Percentiles rank a stretch among this genome's conserved stretches.
phyloP scores from a whole-genome alignment of 2,329 filamentous ascomycete genomes.

The Lachnellula arida region DNA sequence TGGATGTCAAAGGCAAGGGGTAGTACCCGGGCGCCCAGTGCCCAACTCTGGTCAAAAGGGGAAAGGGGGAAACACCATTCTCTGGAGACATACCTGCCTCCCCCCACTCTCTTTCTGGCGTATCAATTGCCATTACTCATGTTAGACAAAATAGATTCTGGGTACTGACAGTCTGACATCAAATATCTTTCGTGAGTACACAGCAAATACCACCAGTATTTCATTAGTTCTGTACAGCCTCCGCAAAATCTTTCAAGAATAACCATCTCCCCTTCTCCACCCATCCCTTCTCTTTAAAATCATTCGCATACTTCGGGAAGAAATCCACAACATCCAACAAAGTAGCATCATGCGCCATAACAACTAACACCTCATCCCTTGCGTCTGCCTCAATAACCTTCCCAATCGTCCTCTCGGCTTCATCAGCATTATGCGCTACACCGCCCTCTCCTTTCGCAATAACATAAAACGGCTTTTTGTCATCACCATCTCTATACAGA shows the following conservation, averaged over 20 bases:
- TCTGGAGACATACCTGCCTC: no score
- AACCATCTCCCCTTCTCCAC: slow-evolving; percentile 42
- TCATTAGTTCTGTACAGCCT: slow-evolving; percentile 31
- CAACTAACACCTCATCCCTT: slow-evolving; percentile 39
- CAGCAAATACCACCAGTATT: no score
- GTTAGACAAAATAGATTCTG: no score
- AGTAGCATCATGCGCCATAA: slow-evolving; percentile 44
- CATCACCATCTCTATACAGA: slow-evolving; percentile 33
- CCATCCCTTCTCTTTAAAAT: slow-evolving; percentile 43
- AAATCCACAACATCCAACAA: slow-evolving; percentile 42
- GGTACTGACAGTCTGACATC: no score
- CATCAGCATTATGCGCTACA: slow-evolving; percentile 27
- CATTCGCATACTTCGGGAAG: slow-evolving; percentile 45
- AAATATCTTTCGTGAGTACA: no score
- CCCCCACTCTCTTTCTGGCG: no score
- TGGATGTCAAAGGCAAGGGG: no score
- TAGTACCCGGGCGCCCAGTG: no score
- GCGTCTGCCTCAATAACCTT: slow-evolving; percentile 45
- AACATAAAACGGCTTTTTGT: slow-evolving; percentile 31
- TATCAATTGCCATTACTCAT: no score
- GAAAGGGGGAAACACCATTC: no score
- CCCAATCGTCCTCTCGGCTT: slow-evolving; percentile 37
- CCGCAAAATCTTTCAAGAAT: slow-evolving; percentile 47
- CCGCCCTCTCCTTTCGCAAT: slow-evolving; percentile 19
- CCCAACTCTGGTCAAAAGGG: no score